Evolutionary conservation across 306 rosid genomes (phyloP).

Genomic region (Quercus berberidifolia): DNA sequence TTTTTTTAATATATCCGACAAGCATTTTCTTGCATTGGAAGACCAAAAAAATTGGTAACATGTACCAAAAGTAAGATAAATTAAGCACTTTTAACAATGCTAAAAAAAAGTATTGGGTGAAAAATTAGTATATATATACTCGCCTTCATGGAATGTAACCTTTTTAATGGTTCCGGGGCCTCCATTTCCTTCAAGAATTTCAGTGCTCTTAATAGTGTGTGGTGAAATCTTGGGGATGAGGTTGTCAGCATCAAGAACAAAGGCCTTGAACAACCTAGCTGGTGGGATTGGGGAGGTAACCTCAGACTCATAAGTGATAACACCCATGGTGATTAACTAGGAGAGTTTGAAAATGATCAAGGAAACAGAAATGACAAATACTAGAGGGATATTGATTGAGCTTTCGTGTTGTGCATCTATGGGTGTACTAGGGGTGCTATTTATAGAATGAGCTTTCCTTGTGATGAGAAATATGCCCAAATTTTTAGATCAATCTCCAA

Average conservation of each 20-base stretch:
- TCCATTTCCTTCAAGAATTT: slow-evolving; percentile 45
- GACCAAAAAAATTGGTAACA: no score
- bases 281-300: slow-evolving; percentile 37
- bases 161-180: slow-evolving; percentile 57
- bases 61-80: no score
- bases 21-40: no score
- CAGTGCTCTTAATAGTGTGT: slow-evolving; percentile 26
- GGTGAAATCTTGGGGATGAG: slow-evolving; percentile 41
- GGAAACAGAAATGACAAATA: neutral
- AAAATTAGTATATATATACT: neutral
- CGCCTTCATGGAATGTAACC: slow-evolving; percentile 28
- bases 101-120: neutral
- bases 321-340: slow-evolving; percentile 40
- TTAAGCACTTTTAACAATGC: no score
- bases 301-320: slow-evolving; percentile 22
- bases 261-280: slow-evolving; percentile 46
- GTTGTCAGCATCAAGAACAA: slow-evolving; percentile 27
- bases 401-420: no score
- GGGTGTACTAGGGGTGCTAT: no score
- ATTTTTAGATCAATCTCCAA: no score
- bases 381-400: neutral
- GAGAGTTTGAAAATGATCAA: neutral
- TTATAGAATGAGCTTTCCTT: no score
- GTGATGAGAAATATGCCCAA: no score
- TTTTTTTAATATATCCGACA: no score